phyloP scores from a whole-genome alignment of 176 grass and related monocot species.

The Aegilops tauschii region DNA sequence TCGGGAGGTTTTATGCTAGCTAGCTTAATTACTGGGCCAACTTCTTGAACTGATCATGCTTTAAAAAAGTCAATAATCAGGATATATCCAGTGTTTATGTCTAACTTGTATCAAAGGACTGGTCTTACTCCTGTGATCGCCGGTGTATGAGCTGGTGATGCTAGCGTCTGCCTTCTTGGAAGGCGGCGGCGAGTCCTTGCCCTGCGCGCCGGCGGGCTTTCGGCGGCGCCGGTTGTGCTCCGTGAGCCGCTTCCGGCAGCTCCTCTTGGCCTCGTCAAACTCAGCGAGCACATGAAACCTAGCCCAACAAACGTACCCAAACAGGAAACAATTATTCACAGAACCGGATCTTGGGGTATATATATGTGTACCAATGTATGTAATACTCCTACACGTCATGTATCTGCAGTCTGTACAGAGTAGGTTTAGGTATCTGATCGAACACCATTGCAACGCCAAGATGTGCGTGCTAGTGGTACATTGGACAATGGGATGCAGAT shows the following conservation, averaged over 20 bases:
- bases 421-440: not conserved
- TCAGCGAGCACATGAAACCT: conserved; percentile 72
- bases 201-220: conserved; percentile 33
- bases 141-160: conserved; percentile 13
- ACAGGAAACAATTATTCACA: not conserved
- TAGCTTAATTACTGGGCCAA: too few relatives aligned
- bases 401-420: not conserved
- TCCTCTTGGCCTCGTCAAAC: conserved; percentile 70
- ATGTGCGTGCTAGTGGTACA: not conserved
- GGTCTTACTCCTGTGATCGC: conserved; percentile 36
- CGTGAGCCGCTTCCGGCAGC: conserved; percentile 62
- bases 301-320: not conserved
- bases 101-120: not conserved
- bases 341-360: too few relatives aligned
- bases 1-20: not conserved
- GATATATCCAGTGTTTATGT: not conserved
- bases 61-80: not conserved
- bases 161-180: conserved; percentile 25
- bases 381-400: not conserved
- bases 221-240: conserved; percentile 76
- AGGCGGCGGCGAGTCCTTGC: not conserved
- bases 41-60: not conserved
- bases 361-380: not conserved
- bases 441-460: not conserved
- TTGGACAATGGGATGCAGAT: conserved; percentile 7